Conservation (phyloP, 73 alveolate species). For the Paramecium caudatum region DNA sequence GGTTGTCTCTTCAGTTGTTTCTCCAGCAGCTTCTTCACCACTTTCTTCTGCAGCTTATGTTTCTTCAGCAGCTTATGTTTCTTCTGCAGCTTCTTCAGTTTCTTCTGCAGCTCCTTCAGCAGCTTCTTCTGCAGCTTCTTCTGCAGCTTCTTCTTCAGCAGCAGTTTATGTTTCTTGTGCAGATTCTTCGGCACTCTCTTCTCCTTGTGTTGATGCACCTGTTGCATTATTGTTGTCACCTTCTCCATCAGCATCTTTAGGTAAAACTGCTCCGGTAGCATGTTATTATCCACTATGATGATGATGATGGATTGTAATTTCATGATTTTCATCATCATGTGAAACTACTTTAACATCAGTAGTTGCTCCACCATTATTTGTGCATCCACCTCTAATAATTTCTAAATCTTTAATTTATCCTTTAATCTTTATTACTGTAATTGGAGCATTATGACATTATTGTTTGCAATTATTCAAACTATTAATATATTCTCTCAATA, state of each 20-base stretch:
- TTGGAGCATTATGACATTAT: slow-evolving; percentile 38
- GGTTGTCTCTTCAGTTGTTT: not conserved
- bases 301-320: slow-evolving; percentile 29
- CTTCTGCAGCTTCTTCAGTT: not conserved
- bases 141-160: not conserved
- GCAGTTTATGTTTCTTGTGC: not conserved
- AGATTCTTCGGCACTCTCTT: too few relatives aligned
- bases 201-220: too few relatives aligned
- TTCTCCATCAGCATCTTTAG: too few relatives aligned
- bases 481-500: slow-evolving; percentile 50
- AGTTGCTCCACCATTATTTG: slow-evolving; percentile 5
- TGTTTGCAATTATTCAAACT: slow-evolving; percentile 29
- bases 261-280: too few relatives aligned
- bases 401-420: slow-evolving; percentile 47
- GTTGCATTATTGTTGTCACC: too few relatives aligned
- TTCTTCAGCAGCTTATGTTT: not conserved
- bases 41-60: not conserved
- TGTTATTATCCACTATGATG: not conserved
- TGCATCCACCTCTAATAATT: slow-evolving; percentile 19
- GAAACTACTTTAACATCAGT: not conserved
- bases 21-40: not conserved
- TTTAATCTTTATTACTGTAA: slow-evolving; percentile 54
- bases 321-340: slow-evolving; percentile 42
- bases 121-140: not conserved
- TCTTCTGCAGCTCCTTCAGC: not conserved